A percentile compares a stretch with the other conserved stretches of the same genome.
Evolutionary conservation across 2,329 filamentous ascomycete genomes (phyloP).

Genomic region (Moelleriella libera): DNA sequence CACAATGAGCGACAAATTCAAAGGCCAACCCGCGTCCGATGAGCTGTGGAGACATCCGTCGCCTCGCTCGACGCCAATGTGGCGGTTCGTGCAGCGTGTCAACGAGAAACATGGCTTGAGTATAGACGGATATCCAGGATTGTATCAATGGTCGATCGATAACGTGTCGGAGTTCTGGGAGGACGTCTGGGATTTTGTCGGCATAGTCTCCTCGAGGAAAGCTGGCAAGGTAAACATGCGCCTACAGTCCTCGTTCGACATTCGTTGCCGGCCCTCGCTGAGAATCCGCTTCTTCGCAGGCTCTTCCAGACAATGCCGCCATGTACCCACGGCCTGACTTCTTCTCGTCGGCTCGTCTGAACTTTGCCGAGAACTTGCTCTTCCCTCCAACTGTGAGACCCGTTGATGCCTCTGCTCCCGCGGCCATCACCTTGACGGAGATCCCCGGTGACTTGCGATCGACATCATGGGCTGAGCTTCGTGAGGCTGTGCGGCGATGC

Average conservation of each 20-base stretch:
- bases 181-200: constrained; percentile 71
- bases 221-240: constrained; percentile 40
- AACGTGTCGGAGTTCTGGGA: constrained; percentile 70
- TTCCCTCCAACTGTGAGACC: constrained; percentile 43
- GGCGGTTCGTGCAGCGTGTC: constrained; percentile 54
- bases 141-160: constrained; percentile 76
- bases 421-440: constrained; percentile 75
- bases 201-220: constrained; percentile 51
- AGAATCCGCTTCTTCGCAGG: constrained; percentile 26
- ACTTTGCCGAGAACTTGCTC: constrained; percentile 91
- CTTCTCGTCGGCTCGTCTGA: constrained; percentile 66
- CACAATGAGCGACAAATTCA: constrained; percentile 7
- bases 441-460: constrained; percentile 39
- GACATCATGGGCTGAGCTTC: constrained; percentile 64
- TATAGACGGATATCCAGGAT: constrained; percentile 54
- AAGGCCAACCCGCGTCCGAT: constrained; percentile 8
- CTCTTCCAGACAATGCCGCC: constrained; percentile 48
- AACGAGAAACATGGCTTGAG: constrained; percentile 51
- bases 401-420: constrained; percentile 42
- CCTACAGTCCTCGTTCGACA: no score
- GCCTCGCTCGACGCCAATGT: constrained; percentile 56
- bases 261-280: no score
- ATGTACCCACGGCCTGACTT: constrained; percentile 85
- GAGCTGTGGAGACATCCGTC: constrained; percentile 60
- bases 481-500: constrained; percentile 63